phyloP scores from a whole-genome alignment of 495 filamentous ascomycete species.

The Trichoderma asperelloides region DNA sequence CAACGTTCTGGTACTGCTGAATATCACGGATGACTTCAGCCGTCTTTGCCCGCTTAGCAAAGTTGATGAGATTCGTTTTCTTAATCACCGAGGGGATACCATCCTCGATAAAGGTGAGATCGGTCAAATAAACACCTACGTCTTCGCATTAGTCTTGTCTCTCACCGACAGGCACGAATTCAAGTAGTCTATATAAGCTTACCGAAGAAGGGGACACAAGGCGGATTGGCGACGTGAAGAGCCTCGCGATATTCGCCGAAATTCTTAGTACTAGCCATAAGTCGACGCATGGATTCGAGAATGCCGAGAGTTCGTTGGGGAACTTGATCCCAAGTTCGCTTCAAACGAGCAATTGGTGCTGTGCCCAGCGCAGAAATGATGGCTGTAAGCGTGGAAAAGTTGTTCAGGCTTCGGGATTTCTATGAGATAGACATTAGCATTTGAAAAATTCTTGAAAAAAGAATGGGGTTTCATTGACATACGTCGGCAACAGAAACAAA shows the following conservation, averaged over 20 bases:
- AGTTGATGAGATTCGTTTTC: slow-evolving; percentile 93
- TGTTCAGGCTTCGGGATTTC: slow-evolving; percentile 92
- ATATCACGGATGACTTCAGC: slow-evolving; percentile 97
- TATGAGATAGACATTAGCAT: slow-evolving; percentile 29
- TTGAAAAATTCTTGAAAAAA: neutral
- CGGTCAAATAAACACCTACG: slow-evolving; percentile 89
- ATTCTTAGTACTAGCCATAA: slow-evolving; percentile 98
- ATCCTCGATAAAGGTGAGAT: slow-evolving; percentile 97
- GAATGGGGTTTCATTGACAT: slow-evolving; percentile 24
- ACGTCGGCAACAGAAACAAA: slow-evolving; percentile 95
- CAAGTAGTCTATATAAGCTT: slow-evolving; percentile 25
- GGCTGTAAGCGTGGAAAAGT: slow-evolving; percentile 96
- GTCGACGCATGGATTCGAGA: slow-evolving; percentile 79
- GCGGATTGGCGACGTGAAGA: slow-evolving; percentile 84
- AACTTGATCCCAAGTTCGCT: slow-evolving; percentile 90
- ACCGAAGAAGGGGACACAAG: slow-evolving; percentile 98
- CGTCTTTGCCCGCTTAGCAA: slow-evolving; percentile 94
- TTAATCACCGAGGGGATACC: slow-evolving; percentile 93
- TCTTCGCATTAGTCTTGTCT: neutral
- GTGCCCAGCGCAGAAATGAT: slow-evolving; percentile 94
- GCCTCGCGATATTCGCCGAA: slow-evolving; percentile 94
- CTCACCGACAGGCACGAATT: neutral
- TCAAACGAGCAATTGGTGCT: slow-evolving; percentile 86
- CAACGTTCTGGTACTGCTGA: slow-evolving; percentile 95
- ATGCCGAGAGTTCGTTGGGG: slow-evolving; percentile 70